These are phyloP conservation scores for Tetracladium maxilliforme DNA, from an alignment of 2,329 filamentous ascomycete genomes.

Conservation along the genomic window DNA sequence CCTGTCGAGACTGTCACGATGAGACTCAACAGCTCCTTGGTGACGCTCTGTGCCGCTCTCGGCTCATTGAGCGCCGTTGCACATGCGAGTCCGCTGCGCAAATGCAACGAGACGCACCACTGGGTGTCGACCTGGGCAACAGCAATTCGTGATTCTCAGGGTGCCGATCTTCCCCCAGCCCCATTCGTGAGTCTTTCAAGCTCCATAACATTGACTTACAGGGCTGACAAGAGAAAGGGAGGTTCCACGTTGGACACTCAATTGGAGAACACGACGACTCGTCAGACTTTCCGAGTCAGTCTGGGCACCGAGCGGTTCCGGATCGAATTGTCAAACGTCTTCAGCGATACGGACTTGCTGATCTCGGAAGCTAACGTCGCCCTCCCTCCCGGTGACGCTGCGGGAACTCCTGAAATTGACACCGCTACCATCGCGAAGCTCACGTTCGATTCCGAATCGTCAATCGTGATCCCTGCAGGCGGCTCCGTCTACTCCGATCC, in stretches of 20 bases:
- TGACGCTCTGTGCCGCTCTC: no score
- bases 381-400: constrained; percentile 33
- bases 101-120: no score
- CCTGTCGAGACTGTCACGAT: no score
- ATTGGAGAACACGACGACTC: constrained; percentile 47
- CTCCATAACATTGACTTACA: background rate
- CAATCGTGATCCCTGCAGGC: constrained; percentile 37
- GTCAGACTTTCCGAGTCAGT: constrained; percentile 49
- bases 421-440: constrained; percentile 32
- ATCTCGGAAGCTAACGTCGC: constrained; percentile 44
- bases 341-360: constrained; percentile 42
- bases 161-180: constrained; percentile 41
- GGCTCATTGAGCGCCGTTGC: no score
- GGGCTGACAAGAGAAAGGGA: constrained; percentile 7
- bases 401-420: constrained; percentile 37
- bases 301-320: constrained; percentile 40
- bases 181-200: constrained; percentile 33
- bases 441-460: constrained; percentile 39
- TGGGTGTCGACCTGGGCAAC: no score
- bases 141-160: no score
- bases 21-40: no score
- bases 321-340: constrained; percentile 49
- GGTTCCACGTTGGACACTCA: constrained; percentile 25
- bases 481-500: constrained; percentile 46
- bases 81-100: no score